Evolutionary conservation across 139 green algal species (phyloP).

Genomic region (Chlamydomonas sp.): DNA sequence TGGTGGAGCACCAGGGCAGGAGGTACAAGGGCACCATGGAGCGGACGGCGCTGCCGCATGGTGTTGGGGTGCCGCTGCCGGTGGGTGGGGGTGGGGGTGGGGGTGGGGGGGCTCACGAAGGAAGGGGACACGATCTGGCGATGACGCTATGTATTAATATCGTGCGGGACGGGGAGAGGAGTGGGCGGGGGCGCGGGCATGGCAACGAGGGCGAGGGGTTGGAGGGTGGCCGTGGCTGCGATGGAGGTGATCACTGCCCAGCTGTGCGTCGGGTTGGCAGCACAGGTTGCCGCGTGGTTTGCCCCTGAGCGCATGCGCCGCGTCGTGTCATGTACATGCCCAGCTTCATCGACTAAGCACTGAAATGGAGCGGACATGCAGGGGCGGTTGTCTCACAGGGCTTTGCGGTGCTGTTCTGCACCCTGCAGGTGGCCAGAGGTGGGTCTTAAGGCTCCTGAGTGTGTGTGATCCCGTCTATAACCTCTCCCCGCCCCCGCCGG

Average conservation of each 20-base stretch:
- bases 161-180: too few relatives aligned
- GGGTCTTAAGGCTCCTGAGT: too few relatives aligned
- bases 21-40: conserved; percentile 17
- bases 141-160: background rate
- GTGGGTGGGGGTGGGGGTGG: background rate
- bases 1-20: conserved; percentile 3
- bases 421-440: background rate
- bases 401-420: background rate
- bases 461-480: background rate
- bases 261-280: too few relatives aligned
- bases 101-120: background rate
- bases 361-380: background rate
- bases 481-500: background rate
- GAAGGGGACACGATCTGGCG: background rate
- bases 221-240: too few relatives aligned
- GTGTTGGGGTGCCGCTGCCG: conserved; percentile 19
- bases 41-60: conserved; percentile 8
- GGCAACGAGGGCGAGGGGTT: too few relatives aligned
- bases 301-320: too few relatives aligned
- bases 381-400: background rate
- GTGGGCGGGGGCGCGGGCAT: too few relatives aligned
- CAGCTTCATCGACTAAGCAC: background rate
- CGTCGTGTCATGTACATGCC: too few relatives aligned
- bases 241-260: too few relatives aligned
- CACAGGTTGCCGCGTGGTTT: too few relatives aligned